Conservation (phyloP, 352 stramenopile species). For the Pythium vanterpoolii region DNA sequence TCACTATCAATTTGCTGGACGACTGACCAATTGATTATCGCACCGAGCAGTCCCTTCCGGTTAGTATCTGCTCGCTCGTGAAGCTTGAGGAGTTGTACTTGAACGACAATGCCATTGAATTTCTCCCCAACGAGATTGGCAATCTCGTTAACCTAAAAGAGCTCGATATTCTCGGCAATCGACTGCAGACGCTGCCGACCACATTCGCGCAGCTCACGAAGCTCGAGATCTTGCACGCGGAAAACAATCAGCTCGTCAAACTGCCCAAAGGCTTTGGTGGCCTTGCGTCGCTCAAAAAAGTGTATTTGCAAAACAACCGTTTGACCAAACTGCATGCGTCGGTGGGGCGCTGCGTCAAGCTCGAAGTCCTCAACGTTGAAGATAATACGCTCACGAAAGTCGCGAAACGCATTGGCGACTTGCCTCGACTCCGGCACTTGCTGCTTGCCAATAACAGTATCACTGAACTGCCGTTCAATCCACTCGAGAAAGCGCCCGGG, state of each 20-base stretch:
- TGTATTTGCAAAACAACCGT: conserved; percentile 84
- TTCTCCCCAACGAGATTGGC: conserved; percentile 68
- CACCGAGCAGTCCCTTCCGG: conserved; percentile 59
- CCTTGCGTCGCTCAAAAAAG: conserved; percentile 63
- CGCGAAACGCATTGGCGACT: conserved; percentile 75
- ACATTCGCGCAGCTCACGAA: conserved; percentile 65
- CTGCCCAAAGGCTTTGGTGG: conserved; percentile 76
- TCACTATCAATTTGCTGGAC: not conserved
- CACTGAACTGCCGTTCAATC: conserved; percentile 76
- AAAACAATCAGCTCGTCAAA: conserved; percentile 69
- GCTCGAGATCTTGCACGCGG: conserved; percentile 79
- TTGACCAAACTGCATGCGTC: conserved; percentile 78
- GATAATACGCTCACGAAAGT: conserved; percentile 83
- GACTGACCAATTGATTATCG: not conserved
- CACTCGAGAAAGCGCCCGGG: conserved; percentile 58
- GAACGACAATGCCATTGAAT: conserved; percentile 69
- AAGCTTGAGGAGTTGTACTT: conserved; percentile 84
- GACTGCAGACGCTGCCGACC: conserved; percentile 53
- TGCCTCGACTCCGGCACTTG: conserved; percentile 78
- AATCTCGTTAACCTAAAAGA: conserved; percentile 70
- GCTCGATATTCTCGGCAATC: conserved; percentile 75
- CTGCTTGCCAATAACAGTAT: conserved; percentile 85
- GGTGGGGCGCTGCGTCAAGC: conserved; percentile 64
- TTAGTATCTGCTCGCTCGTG: conserved; percentile 56
- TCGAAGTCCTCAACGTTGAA: conserved; percentile 85